Conservation (phyloP, 1,139 yeast species). For the Saccharomyces hybrid region DNA sequence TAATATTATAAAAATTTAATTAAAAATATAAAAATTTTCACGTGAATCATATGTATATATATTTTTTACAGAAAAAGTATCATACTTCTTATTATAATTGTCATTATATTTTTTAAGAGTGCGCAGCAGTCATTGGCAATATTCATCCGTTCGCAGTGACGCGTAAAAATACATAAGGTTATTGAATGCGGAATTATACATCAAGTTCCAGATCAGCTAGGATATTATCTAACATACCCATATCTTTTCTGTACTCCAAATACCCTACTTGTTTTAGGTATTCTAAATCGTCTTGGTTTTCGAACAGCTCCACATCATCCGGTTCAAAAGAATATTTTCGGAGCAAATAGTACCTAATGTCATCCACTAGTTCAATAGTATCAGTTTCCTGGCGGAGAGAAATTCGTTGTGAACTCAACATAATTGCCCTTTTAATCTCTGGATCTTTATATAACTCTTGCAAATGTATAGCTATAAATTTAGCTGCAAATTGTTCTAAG, state of each 20-base stretch:
- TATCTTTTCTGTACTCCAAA: conserved; percentile 18
- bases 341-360: conserved; percentile 55
- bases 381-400: conserved; percentile 61
- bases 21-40: neutral
- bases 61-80: too few species aligned
- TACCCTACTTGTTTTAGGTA: conserved; percentile 13
- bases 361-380: conserved; percentile 73
- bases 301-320: conserved; percentile 23
- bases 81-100: too few species aligned
- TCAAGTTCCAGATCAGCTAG: conserved; percentile 14
- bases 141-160: too few species aligned
- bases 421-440: conserved; percentile 36
- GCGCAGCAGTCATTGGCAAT: too few species aligned
- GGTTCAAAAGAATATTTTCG: conserved; percentile 33
- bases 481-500: conserved; percentile 57
- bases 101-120: too few species aligned
- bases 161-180: neutral
- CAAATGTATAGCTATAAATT: conserved; percentile 48
- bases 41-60: neutral
- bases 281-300: conserved; percentile 13
- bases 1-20: too few species aligned
- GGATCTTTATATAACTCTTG: conserved; percentile 34
- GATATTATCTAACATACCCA: conserved; percentile 11
- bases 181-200: conserved; percentile 6
- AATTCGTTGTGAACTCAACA: conserved; percentile 52